Evolutionary conservation across 2,329 filamentous ascomycete genomes (phyloP).

Genomic region (Mycosphaerella sp.): DNA sequence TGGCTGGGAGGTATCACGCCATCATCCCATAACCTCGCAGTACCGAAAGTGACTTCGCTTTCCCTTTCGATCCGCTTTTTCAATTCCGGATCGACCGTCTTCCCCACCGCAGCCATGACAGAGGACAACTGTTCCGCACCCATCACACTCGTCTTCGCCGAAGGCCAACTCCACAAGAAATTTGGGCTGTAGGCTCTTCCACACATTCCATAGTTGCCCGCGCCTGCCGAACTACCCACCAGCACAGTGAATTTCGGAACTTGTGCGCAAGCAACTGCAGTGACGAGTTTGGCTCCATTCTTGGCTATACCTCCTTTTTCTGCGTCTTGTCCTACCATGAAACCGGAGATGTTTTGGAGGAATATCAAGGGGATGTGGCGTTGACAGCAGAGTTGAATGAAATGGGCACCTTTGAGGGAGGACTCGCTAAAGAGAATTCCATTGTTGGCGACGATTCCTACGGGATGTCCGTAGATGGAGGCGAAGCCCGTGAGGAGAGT

Average conservation of each 20-base stretch:
- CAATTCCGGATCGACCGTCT: constrained; percentile 71
- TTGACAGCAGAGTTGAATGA: constrained; percentile 90
- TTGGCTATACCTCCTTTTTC: constrained; percentile 96
- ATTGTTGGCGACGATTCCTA: constrained; percentile 93
- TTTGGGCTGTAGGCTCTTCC: constrained; percentile 87
- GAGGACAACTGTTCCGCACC: constrained; percentile 82
- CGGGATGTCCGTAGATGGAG: constrained; percentile 78
- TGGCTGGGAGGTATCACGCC: constrained; percentile 47
- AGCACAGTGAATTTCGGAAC: constrained; percentile 97
- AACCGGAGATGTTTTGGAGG: constrained; percentile 93
- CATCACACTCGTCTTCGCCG: constrained; percentile 95
- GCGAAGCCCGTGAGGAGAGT: constrained; percentile 87
- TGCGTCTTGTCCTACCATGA: constrained; percentile 93
- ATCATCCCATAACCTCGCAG: constrained; percentile 76
- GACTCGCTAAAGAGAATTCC: constrained; percentile 89
- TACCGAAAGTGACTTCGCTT: constrained; percentile 82
- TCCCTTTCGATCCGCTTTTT: constrained; percentile 82
- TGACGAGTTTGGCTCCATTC: constrained; percentile 94
- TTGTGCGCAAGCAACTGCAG: constrained; percentile 85
- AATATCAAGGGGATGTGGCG: constrained; percentile 86
- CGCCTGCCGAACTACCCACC: constrained; percentile 85
- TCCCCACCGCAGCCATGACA: constrained; percentile 93
- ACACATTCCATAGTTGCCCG: constrained; percentile 98
- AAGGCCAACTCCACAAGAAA: constrained; percentile 96
- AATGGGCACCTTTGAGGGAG: constrained; percentile 89